Base-by-base conservation (phyloP, 805 yeast genomes). In the Zygosaccharomyces rouxii region DNA sequence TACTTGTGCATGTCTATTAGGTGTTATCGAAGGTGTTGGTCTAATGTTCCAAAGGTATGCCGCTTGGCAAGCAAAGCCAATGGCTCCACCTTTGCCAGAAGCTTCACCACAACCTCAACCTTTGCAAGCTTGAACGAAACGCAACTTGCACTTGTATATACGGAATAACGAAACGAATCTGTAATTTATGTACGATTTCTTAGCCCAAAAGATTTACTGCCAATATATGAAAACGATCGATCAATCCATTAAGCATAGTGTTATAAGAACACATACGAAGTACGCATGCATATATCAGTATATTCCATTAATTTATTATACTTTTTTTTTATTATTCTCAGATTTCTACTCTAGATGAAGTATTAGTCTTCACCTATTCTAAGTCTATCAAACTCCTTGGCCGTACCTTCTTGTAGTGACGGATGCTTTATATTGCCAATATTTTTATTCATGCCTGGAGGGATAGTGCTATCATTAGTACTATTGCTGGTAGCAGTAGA, bases 21-120 rank as follows among this genome's bases (percentile, higher is more conserved):
- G 97, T 64, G 94, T 89, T 45, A 86, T 94, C 62, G 99, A 94
- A 74, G 99, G 99, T 78, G 97, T 89, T 44, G 98, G 98, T 64
- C 80, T 92, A 78, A 87, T 90, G 82, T 81, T 92, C 78, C 95
- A 86, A 70, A 82, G 97, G 73, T 80, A 82, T 63, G 80, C 86
- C 78, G 96, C 96, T 26, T 79, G 81, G 79, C 84, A 81, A 53
- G 89, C 87, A 66, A 81, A 82, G 58, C 89, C 88, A 26, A 73
- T 78, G 63, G 82, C 83, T 39, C 80, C 80, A 55, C 81, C 81
- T 30, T 60, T 77, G 46, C 82, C 83, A 42, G 82, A 72, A 23
- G 58, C 57, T 21, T 35, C 55, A 13, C 39, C 55, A 25, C 39
- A 60, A 19, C 61, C 57, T 30, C 71, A 68, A 57, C 70, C 72